These are phyloP conservation scores for Haematococcus lacustris DNA, from an alignment of 139 green algal species.

Conservation along the genomic window DNA sequence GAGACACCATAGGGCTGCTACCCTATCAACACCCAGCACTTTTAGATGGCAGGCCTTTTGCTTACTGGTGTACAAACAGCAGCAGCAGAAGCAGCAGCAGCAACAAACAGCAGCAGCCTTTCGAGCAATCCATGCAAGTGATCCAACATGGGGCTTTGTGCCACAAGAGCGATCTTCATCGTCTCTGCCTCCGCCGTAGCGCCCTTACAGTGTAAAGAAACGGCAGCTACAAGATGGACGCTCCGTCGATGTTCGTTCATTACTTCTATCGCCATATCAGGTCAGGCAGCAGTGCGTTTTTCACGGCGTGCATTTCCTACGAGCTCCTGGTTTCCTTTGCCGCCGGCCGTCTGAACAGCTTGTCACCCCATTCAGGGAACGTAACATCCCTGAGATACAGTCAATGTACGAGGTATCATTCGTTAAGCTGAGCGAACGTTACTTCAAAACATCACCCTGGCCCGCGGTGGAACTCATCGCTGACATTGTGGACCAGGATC, in stretches of 20 bases:
- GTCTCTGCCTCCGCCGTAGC: too few relatives aligned
- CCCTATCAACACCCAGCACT: too few relatives aligned
- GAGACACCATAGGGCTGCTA: too few relatives aligned
- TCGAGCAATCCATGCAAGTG: too few relatives aligned
- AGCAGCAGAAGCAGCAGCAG: too few relatives aligned
- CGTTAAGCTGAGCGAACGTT: constrained; percentile 88
- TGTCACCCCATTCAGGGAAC: constrained; percentile 55
- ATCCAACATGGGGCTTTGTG: too few relatives aligned
- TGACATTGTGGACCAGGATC: constrained; percentile 88
- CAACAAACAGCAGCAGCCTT: too few relatives aligned
- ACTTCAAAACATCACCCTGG: constrained; percentile 88
- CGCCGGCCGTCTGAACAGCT: not conserved
- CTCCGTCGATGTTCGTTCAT: constrained; percentile 88
- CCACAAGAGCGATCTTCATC: too few relatives aligned
- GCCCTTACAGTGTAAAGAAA: too few relatives aligned
- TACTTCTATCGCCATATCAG: constrained; percentile 96
- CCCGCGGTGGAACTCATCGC: constrained; percentile 74
- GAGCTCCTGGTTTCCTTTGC: not conserved
- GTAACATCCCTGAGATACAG: constrained; percentile 93
- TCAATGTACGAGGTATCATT: constrained; percentile 96
- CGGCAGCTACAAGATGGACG: too few relatives aligned
- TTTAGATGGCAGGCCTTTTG: too few relatives aligned
- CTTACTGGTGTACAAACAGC: too few relatives aligned
- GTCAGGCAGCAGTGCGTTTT: constrained; percentile 12
- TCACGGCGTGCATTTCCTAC: not conserved